phyloP scores from a whole-genome alignment of 768 basidiomycete genomes.

The Serendipita sp. region DNA sequence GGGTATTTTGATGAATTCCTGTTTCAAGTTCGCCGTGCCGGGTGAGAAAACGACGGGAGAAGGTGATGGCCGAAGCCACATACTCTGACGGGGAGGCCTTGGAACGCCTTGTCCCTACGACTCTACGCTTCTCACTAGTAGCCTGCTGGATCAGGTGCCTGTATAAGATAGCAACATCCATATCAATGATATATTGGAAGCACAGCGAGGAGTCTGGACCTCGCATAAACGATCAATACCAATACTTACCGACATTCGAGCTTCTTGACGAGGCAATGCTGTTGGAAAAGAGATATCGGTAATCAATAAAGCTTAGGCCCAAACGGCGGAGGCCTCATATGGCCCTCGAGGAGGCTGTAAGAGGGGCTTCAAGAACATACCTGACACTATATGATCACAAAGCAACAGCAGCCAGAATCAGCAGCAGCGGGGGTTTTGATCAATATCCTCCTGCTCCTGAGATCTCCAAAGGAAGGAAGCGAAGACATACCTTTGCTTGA shows the following conservation, averaged over 20 bases:
- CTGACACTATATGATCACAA: constrained; percentile 10
- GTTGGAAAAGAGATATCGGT: constrained; percentile 9
- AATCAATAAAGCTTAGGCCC: constrained; percentile 11
- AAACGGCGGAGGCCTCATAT: neutral
- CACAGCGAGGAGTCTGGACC: constrained; percentile 11
- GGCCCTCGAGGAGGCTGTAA: too few relatives aligned
- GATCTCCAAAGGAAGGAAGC: constrained; percentile 6
- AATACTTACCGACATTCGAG: constrained; percentile 76
- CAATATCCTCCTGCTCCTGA: neutral
- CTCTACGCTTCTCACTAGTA: constrained; percentile 61
- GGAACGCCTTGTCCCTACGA: constrained; percentile 42
- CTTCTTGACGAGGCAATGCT: constrained; percentile 80
- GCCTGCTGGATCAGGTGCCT: constrained; percentile 74
- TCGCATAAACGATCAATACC: constrained; percentile 10
- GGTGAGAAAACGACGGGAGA: constrained; percentile 13
- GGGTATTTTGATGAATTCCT: neutral
- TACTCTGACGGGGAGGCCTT: constrained; percentile 41
- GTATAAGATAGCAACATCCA: neutral
- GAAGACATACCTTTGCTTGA: constrained; percentile 53
- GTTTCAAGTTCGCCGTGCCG: too few relatives aligned
- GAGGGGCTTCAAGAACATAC: neutral
- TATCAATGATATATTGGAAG: neutral
- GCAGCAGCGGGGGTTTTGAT: constrained; percentile 11
- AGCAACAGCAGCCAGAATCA: constrained; percentile 11
- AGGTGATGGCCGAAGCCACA: constrained; percentile 19